Evolutionary conservation across 768 basidiomycete genomes (phyloP), one percentile per base, ranked within the genome.

Genomic region (Myochromella boudieri): DNA sequence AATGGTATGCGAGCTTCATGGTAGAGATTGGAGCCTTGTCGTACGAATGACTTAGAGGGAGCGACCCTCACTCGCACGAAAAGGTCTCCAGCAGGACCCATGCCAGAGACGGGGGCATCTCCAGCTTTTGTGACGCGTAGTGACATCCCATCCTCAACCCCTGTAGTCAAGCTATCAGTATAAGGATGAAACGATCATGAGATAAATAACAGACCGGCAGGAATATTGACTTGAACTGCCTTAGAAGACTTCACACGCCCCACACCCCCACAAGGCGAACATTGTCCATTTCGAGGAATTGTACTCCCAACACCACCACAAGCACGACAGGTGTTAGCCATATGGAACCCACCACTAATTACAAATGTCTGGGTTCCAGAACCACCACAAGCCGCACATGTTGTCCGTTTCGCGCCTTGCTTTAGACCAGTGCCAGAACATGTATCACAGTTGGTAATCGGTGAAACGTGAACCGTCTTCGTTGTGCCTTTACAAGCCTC

Each of bases 111-210:
- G 25, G 97, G 86, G 17, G 84, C 85, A 68, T 99, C 93, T 15
- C 95, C 95, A 33, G 77, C 76, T 42, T 81, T 81, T 11, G 88
- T 80, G 20, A 98, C 72, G 39, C 87, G 84, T 54, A 98, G 76
- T 24, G 84, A 79, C 91, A 95, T 95, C 25, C 95, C 95, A 60
- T 97, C 92, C 67, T 98, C 95, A 33, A 95, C 85, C 36, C 94
- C 91, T 94, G 58, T 11, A 43, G 28, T 51, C 37, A 34, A 33
- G n/a, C 10, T 20, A 29, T 26, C 44, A 29, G 40, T 48, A 48
- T 39, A 44, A 15, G 44, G 29, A 42, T 32, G 51, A 38, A 33
- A 47, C 33, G n/a, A 25, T 14, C 37, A 38, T 21, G 10, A 31
- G 37, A 26, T 38, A 32, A 32, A 28, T 17, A 41, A 71, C 89